Percentiles rank a stretch among this genome's conserved stretches.
Evolutionary conservation across 495 filamentous ascomycete genomes (phyloP).

Genomic region (Immersiella caudata): DNA sequence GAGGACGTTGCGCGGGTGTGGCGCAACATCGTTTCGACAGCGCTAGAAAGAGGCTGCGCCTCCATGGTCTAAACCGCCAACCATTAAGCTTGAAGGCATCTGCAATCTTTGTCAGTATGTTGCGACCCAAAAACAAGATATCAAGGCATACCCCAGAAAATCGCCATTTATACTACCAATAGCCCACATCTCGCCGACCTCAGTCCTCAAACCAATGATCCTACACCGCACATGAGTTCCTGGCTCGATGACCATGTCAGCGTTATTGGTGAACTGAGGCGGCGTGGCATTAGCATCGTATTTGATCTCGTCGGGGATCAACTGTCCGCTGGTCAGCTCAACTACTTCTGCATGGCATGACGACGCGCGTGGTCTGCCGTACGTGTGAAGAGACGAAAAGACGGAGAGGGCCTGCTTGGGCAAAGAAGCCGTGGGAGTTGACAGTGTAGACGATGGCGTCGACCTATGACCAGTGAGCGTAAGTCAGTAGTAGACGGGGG

Average conservation of each 20-base stretch:
- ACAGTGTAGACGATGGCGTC: conserved; percentile 90
- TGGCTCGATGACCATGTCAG: conserved; percentile 90
- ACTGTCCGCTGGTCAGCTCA: conserved; percentile 52
- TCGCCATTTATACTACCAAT: conserved; percentile 97
- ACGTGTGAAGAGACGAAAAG: conserved; percentile 90
- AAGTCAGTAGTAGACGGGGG: background rate
- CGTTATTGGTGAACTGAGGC: conserved; percentile 81
- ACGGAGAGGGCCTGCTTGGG: conserved; percentile 80
- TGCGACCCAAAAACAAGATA: background rate
- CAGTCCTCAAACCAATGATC: conserved; percentile 86
- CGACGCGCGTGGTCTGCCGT: conserved; percentile 39
- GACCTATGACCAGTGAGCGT: conserved; percentile 58
- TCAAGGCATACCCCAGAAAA: conserved; percentile 52
- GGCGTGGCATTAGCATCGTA: conserved; percentile 90
- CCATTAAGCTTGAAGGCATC: conserved; percentile 14
- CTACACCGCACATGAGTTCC: conserved; percentile 92
- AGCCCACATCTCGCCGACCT: conserved; percentile 91
- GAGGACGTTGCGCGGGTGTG: background rate
- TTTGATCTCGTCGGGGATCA: conserved; percentile 89
- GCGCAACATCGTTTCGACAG: background rate
- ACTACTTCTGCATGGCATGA: background rate
- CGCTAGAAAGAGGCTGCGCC: background rate
- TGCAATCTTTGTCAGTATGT: conserved; percentile 1
- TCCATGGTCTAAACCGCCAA: background rate
- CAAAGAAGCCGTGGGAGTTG: conserved; percentile 90